Evolutionary conservation across 208 protist genomes (phyloP), one percentile per base, ranked within the genome.

Genomic region (Acanthamoeba royreba): DNA sequence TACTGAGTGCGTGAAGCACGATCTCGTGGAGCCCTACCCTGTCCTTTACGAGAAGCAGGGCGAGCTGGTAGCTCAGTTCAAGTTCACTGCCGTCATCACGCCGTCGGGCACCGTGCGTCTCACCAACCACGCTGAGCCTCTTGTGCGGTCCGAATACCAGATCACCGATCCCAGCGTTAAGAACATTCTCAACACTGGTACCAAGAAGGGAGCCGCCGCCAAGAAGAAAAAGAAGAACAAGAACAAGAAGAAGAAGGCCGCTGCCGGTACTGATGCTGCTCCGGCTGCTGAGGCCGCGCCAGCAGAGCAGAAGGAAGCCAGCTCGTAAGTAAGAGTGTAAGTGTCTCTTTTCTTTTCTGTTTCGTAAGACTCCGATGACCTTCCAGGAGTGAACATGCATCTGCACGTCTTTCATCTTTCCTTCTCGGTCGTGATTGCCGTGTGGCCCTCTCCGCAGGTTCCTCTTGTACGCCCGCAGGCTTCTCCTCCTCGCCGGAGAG

Each of bases 1-100:
- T 25, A 97, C 96, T 63, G 99, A 99, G 97, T 99, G 98, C 97
- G 53, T 99, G 40, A 98, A 98, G 94, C 98, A 99, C 97, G 96
- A 97, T 79, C 97, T 99, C 42, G 96, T 99, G 61, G 96, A 98
- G n/a, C 96, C 98, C 35, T 99, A 99, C 96, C 99, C 99, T 53
- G 98, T 99, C 17, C 97, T 99, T 33, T 99, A 98, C 92, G 99
- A 99, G 93, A 97, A 96, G 46, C 96, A 98, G 3, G 98, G 92
- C 25, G 86, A 85, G 45, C 40, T 74, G 22, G 96, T 97, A 5
- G 97, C 96, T 31, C 97, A 97, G 92, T 97, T 97, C 96, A 97
- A 97, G 94, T 94, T 93, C 52, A 97, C 96, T 35, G 91, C 96
- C 53, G 33, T 97, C n/a, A 19, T 97, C 63, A 95, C 55, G 47